A percentile compares a stretch with the other conserved stretches of the same genome.
phyloP scores from a whole-genome alignment of 2,329 filamentous ascomycete genomes.

The Hymenoscyphus fructigenus region DNA sequence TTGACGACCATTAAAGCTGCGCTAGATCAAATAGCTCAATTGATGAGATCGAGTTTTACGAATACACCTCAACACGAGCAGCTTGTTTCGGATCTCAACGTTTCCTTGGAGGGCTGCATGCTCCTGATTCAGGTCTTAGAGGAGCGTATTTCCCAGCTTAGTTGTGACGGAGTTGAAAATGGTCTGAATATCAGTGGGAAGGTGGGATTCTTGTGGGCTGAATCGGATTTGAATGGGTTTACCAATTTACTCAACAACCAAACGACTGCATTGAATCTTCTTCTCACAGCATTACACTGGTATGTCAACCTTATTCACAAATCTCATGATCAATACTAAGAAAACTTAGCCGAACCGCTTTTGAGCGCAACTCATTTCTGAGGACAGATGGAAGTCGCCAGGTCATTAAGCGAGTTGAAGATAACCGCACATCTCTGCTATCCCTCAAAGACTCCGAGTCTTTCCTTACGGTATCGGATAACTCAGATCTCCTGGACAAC shows the following conservation, averaged over 20 bases:
- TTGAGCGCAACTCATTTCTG: conserved; percentile 12
- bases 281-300: conserved; percentile 12
- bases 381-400: conserved; percentile 7
- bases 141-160: conserved; percentile 8
- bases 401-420: conserved; percentile 7
- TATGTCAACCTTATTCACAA: neutral
- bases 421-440: conserved; percentile 6
- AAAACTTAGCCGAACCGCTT: conserved; percentile 5
- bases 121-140: conserved; percentile 11
- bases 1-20: conserved; percentile 14
- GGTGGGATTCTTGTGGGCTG: conserved; percentile 9
- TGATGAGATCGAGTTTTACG: neutral
- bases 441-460: conserved; percentile 3
- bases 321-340: neutral
- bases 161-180: neutral
- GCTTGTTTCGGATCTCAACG: conserved; percentile 8
- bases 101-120: conserved; percentile 10
- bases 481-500: neutral
- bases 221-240: conserved; percentile 11
- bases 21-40: conserved; percentile 8
- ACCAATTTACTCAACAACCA: conserved; percentile 13
- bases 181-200: conserved; percentile 7
- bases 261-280: conserved; percentile 15
- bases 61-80: conserved; percentile 8
- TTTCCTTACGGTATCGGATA: neutral